Percentiles rank a stretch among this genome's conserved stretches.
Conservation (phyloP, 768 basidiomycete genomes). For the Termitomyces sp. region DNA sequence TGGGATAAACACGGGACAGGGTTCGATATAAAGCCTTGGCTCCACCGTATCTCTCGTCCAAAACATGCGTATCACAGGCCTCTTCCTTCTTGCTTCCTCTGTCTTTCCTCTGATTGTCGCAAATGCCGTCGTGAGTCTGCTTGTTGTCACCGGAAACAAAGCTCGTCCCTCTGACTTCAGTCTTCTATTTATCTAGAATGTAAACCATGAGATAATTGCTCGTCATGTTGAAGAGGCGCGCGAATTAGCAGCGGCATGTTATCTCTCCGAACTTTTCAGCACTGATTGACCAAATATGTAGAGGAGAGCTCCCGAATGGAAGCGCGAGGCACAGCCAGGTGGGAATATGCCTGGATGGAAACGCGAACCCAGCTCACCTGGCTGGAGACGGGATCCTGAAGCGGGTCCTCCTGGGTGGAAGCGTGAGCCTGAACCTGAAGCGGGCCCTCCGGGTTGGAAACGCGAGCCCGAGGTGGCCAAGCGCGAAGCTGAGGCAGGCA, state of each 20-base stretch:
- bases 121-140: constrained; percentile 24
- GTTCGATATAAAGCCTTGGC: constrained; percentile 19
- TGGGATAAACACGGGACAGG: constrained; percentile 18
- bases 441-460: constrained; percentile 18
- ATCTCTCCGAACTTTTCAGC: neutral
- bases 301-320: neutral
- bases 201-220: constrained; percentile 13
- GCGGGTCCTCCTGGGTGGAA: constrained; percentile 12
- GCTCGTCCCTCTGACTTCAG: constrained; percentile 1
- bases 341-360: neutral
- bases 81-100: constrained; percentile 25
- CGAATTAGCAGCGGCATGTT: neutral
- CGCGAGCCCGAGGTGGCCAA: constrained; percentile 7
- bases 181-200: constrained; percentile 6
- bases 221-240: constrained; percentile 17
- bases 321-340: neutral
- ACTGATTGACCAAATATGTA: neutral
- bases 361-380: no score
- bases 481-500: constrained; percentile 9
- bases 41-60: constrained; percentile 16
- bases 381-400: constrained; percentile 4
- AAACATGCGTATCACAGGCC: constrained; percentile 30
- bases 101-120: constrained; percentile 24
- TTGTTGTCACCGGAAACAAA: neutral
- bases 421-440: constrained; percentile 15